Evolutionary conservation across 352 stramenopile species (phyloP).

Genomic region (Phytophthora chlamydospora): DNA sequence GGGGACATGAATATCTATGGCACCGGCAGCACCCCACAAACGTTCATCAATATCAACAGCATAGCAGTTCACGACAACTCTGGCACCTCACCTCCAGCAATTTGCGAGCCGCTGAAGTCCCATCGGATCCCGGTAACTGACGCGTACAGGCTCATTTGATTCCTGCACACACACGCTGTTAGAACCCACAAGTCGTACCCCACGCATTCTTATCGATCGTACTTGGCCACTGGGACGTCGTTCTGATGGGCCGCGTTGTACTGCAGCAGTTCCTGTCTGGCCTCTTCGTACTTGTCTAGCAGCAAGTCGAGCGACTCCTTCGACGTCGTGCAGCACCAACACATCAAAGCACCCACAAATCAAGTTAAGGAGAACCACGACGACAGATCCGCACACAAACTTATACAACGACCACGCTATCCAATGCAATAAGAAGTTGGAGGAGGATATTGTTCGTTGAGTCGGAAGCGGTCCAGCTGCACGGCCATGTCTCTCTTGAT

Average conservation of each 20-base stretch:
- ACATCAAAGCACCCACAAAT: slow-evolving; percentile 9
- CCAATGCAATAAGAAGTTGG: slow-evolving; percentile 2
- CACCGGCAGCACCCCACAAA: background rate
- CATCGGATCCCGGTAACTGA: slow-evolving; percentile 82
- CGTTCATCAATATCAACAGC: background rate
- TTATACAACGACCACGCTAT: slow-evolving; percentile 8
- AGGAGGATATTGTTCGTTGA: slow-evolving; percentile 75
- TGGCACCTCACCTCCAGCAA: slow-evolving; percentile 46
- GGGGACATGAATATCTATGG: slow-evolving; percentile 66
- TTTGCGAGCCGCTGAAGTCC: slow-evolving; percentile 60
- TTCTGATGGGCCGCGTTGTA: slow-evolving; percentile 69
- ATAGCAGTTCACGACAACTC: background rate
- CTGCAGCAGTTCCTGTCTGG: slow-evolving; percentile 60
- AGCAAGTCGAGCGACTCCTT: slow-evolving; percentile 67
- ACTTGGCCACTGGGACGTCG: slow-evolving; percentile 79
- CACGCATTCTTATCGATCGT: slow-evolving; percentile 6
- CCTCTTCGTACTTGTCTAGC: slow-evolving; percentile 73
- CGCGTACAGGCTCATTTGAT: slow-evolving; percentile 81
- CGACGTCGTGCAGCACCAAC: slow-evolving; percentile 43
- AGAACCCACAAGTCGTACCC: background rate
- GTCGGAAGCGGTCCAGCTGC: slow-evolving; percentile 68
- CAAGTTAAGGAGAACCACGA: slow-evolving; percentile 34
- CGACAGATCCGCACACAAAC: background rate
- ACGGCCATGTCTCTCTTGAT: slow-evolving; percentile 70
- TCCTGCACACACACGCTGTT: slow-evolving; percentile 36